Percentiles rank a stretch among this genome's conserved stretches.
phyloP scores from a whole-genome alignment of 768 basidiomycete species.

The Chalciporus chontae region DNA sequence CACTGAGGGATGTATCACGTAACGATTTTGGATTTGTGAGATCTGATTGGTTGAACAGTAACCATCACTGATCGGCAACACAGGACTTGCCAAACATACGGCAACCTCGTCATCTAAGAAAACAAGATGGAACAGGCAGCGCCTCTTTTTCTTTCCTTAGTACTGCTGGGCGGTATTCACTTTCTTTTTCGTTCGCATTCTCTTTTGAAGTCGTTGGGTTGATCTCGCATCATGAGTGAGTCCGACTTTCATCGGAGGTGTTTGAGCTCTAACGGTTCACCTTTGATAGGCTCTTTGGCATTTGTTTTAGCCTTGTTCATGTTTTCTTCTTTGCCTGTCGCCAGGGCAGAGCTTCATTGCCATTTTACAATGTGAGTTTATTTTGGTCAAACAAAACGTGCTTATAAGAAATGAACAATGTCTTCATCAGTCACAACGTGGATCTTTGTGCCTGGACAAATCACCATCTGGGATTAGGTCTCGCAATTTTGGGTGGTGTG shows the following conservation, averaged over 20 bases:
- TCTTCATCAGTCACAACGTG: not conserved
- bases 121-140: not conserved
- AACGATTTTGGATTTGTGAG: too few species aligned
- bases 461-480: not conserved
- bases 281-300: too few species aligned
- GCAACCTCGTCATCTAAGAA: slow-evolving; percentile 11
- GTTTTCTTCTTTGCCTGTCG: slow-evolving; percentile 10
- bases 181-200: slow-evolving; percentile 1
- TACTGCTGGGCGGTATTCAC: slow-evolving; percentile 13
- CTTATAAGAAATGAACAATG: not conserved
- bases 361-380: slow-evolving; percentile 1
- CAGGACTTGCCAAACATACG: not conserved
- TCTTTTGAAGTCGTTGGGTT: not conserved
- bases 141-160: not conserved
- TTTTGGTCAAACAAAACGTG: not conserved
- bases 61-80: not conserved
- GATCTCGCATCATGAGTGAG: not conserved
- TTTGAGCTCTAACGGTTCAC: not conserved
- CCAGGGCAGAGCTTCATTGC: slow-evolving; percentile 10
- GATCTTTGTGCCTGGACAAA: slow-evolving; percentile 11
- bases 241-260: not conserved
- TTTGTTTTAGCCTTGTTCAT: not conserved
- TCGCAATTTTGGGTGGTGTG: slow-evolving; percentile 1
- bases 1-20: too few species aligned
- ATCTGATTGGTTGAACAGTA: too few species aligned